phyloP scores from a whole-genome alignment of 2,329 filamentous ascomycete species.

The Colletotrichum sp. region DNA sequence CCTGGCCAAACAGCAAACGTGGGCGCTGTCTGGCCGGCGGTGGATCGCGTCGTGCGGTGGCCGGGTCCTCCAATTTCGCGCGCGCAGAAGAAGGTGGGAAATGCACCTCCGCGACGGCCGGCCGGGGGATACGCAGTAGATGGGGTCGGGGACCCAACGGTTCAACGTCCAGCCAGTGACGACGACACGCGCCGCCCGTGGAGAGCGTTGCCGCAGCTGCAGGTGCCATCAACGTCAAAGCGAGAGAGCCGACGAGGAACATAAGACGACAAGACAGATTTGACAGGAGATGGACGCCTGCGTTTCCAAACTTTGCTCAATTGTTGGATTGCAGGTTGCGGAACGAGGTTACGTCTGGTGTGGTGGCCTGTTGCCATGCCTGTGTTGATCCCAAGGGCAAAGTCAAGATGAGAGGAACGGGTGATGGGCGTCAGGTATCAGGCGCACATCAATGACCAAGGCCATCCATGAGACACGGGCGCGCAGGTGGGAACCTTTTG shows the following conservation, averaged over 20 bases:
- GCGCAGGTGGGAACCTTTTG: background rate
- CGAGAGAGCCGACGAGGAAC: background rate
- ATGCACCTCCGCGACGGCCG: slow-evolving; percentile 12
- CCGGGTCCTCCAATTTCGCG: slow-evolving; percentile 17
- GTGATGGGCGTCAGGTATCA: slow-evolving; percentile 17
- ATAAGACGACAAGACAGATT: background rate
- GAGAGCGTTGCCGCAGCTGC: background rate
- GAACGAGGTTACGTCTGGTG: background rate
- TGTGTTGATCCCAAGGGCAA: slow-evolving; percentile 15
- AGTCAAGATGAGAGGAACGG: slow-evolving; percentile 19
- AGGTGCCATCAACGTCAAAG: background rate
- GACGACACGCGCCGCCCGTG: background rate
- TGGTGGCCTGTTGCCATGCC: slow-evolving; percentile 7
- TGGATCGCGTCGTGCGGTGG: slow-evolving; percentile 3
- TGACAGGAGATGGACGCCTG: background rate
- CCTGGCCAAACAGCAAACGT: background rate
- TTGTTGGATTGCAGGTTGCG: background rate
- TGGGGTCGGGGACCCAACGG: background rate
- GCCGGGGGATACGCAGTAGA: background rate
- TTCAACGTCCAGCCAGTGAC: background rate
- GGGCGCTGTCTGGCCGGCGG: background rate
- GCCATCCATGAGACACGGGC: slow-evolving; percentile 11
- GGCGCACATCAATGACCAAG: background rate
- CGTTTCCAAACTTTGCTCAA: slow-evolving; percentile 12
- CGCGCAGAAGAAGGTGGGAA: background rate